Evolutionary conservation across 768 basidiomycete genomes (phyloP), one percentile per base, ranked within the genome.

Genomic region (Tylopilus sp.): DNA sequence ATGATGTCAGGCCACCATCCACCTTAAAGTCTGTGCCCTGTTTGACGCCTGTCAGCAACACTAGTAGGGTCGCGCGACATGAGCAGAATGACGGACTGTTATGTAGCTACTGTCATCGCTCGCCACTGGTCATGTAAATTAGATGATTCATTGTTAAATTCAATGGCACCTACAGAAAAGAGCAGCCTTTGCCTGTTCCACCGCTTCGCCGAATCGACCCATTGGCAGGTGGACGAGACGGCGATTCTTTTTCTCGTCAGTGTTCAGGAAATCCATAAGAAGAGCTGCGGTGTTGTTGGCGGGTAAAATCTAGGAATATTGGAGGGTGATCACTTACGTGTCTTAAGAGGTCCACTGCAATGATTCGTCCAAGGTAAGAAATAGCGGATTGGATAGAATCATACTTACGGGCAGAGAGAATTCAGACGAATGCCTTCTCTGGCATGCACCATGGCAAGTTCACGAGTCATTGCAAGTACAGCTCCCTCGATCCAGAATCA

Each of bases 391-490:
- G 19, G 25, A 22, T 4, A 19, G 19, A 26, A 38, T 19, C 7
- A 9, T 10, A 77, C 90, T 66, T 72, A 94, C 89, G 95, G 97
- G 81, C 95, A 98, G 54, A 99, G 81, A 12, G 94, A 85, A 74
- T 99, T 99, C 71, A 98, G 62, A 26, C 97, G 86, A 64, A 99
- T 98, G 45, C 96, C 96, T 76, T 99, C 97, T 56, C 88, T 80
- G 40, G 97, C 97, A 71, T 99, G 97, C 1, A 98, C 90, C 84
- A 98, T 95, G 1, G 97, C 97, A 29, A 98, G 79, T 67, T 99
- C 97, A 34, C 97, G 85, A 16, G 93, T 96, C 94, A 99, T 95
- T 5, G 97, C 91, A 42, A 99, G 84, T n/a, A 98, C 97, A 29
- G 87, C 97, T 57, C 97, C 96, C 86, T 91, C 51, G 48, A 31